Evolutionary conservation across 164 flowering plant species (phyloP).

Genomic region (Litsea cubeba): DNA sequence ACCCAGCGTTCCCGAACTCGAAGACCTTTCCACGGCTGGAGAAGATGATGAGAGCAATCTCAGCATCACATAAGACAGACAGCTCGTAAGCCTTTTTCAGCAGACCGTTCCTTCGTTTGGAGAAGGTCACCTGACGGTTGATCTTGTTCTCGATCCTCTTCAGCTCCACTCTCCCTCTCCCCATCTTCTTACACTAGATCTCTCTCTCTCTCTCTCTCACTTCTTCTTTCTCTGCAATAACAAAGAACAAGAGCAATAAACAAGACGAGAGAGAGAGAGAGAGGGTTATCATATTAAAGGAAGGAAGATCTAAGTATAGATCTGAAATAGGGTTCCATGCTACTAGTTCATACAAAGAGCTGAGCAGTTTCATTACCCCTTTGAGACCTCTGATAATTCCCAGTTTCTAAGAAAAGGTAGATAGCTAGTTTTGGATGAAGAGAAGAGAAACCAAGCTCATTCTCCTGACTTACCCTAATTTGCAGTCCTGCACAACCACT

Average conservation of each 20-base stretch:
- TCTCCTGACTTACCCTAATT: neutral
- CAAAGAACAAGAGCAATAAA: neutral
- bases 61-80: conserved; percentile 15
- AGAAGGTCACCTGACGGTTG: conserved; percentile 15
- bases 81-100: conserved; percentile 18
- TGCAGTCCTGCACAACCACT: neutral
- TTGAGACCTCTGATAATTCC: neutral
- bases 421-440: neutral
- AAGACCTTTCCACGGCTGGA: conserved; percentile 18
- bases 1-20: conserved; percentile 14
- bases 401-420: neutral
- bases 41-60: conserved; percentile 21
- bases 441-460: neutral
- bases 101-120: conserved; percentile 13
- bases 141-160: conserved; percentile 22
- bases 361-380: neutral
- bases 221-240: neutral
- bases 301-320: neutral
- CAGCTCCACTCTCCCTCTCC: conserved; percentile 20
- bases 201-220: neutral
- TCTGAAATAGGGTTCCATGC: neutral
- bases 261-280: neutral
- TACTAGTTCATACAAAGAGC: neutral
- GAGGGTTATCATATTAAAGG: too few relatives aligned
- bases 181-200: conserved; percentile 5